A percentile compares a stretch with the other conserved stretches of the same genome.
Evolutionary conservation across 352 stramenopile species (phyloP).

Genomic region (Phytophthora rubi): DNA sequence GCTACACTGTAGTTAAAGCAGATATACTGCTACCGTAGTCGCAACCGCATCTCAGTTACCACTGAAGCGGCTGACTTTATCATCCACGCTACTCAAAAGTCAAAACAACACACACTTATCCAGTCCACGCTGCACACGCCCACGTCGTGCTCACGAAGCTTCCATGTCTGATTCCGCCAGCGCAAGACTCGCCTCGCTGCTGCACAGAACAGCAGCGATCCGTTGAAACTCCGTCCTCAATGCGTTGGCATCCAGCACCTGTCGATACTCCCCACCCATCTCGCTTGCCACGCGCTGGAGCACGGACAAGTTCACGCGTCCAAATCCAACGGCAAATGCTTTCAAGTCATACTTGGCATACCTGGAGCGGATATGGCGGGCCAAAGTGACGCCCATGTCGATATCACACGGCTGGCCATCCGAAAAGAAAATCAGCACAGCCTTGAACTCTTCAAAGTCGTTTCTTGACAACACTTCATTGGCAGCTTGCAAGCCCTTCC

Average conservation of each 20-base stretch:
- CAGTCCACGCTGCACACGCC: not conserved
- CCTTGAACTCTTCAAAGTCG: conserved; percentile 55
- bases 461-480: conserved; percentile 72
- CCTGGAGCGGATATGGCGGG: conserved; percentile 42
- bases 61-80: not conserved
- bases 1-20: no score
- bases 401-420: conserved; percentile 55
- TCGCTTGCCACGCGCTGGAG: conserved; percentile 50
- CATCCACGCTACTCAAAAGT: not conserved
- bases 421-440: conserved; percentile 40
- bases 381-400: conserved; percentile 43
- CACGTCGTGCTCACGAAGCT: not conserved
- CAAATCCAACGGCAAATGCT: conserved; percentile 71
- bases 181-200: conserved; percentile 37
- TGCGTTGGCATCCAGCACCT: conserved; percentile 34
- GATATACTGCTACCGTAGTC: no score
- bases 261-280: conserved; percentile 59
- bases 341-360: conserved; percentile 67
- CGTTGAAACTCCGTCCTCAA: conserved; percentile 37
- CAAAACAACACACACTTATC: not conserved
- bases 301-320: conserved; percentile 54
- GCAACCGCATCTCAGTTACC: no score
- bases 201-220: conserved; percentile 38
- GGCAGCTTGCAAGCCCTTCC: conserved; percentile 41
- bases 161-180: conserved; percentile 12